Conservation (phyloP, 768 basidiomycete species). For the Suillus occidentalis region DNA sequence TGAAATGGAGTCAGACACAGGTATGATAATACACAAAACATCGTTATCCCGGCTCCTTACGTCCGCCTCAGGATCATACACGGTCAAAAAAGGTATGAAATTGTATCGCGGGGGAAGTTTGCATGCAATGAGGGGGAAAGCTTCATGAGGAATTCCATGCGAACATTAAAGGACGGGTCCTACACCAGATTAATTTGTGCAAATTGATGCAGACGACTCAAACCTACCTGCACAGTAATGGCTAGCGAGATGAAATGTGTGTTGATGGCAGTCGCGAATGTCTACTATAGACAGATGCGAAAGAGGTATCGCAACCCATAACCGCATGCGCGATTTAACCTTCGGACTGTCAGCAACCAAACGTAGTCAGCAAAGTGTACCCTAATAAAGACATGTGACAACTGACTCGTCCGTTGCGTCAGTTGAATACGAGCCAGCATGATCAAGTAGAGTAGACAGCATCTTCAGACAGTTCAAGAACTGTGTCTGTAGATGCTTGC, state of each 20-base stretch:
- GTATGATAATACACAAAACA: background rate
- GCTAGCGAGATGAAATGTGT: slow-evolving; percentile 71
- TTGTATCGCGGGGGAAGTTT: slow-evolving; percentile 76
- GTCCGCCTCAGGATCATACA: slow-evolving; percentile 89
- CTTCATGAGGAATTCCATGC: slow-evolving; percentile 75
- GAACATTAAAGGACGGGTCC: slow-evolving; percentile 89
- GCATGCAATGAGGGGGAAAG: slow-evolving; percentile 56
- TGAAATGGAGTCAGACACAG: slow-evolving; percentile 24
- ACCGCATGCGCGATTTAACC: too few relatives aligned
- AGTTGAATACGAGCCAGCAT: too few relatives aligned
- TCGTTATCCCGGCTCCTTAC: slow-evolving; percentile 60
- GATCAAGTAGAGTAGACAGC: too few relatives aligned
- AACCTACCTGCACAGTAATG: slow-evolving; percentile 70
- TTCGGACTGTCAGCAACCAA: too few relatives aligned
- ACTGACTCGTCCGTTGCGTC: too few relatives aligned
- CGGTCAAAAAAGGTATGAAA: slow-evolving; percentile 82
- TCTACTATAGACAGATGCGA: too few relatives aligned
- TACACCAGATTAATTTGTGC: slow-evolving; percentile 30
- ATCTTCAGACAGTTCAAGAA: too few relatives aligned
- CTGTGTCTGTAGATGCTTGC: too few relatives aligned
- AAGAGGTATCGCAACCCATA: too few relatives aligned
- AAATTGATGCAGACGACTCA: background rate
- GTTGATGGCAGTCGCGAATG: too few relatives aligned
- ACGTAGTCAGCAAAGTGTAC: too few relatives aligned
- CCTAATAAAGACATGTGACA: too few relatives aligned